phyloP scores from a whole-genome alignment of 805 yeast genomes.

The Sugiyamaella valdiviana region DNA sequence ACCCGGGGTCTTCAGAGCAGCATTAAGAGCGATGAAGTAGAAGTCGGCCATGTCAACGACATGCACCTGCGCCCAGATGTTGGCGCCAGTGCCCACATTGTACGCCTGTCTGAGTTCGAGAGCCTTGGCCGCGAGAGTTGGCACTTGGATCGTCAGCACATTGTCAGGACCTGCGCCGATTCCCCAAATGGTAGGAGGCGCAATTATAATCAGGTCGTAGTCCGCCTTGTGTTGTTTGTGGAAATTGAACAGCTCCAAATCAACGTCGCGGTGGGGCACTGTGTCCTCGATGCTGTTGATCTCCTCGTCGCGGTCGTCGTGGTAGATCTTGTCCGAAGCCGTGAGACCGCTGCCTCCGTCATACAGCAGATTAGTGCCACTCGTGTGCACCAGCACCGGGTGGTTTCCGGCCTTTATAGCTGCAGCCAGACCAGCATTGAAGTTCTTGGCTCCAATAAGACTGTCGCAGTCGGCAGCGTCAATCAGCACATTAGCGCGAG shows the following conservation, averaged over 20 bases:
- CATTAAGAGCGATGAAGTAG: conserved; percentile 8
- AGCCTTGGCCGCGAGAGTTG: conserved; percentile 10
- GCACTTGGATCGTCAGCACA: conserved; percentile 13
- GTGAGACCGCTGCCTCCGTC: conserved; percentile 13
- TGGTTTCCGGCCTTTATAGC: conserved; percentile 3
- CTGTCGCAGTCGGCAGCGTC: conserved; percentile 16
- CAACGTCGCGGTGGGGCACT: conserved; percentile 19
- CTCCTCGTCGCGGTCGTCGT: conserved; percentile 13
- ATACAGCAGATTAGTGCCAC: conserved; percentile 15
- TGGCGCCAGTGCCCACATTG: conserved; percentile 12
- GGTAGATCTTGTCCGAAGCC: conserved; percentile 7
- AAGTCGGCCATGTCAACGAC: conserved; percentile 17
- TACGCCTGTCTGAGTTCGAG: conserved; percentile 12
- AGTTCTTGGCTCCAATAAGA: conserved; percentile 8
- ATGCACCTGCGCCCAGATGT: conserved; percentile 17
- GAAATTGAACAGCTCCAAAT: conserved; percentile 8
- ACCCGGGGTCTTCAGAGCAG: conserved; percentile 7
- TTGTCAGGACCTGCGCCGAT: conserved; percentile 18
- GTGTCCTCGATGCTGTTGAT: conserved; percentile 14
- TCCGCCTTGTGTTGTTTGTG: conserved; percentile 6
- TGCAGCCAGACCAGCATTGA: conserved; percentile 9
- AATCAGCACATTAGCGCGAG: conserved; percentile 11
- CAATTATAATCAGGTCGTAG: conserved; percentile 12
- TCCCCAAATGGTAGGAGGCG: conserved; percentile 23
- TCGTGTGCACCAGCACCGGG: conserved; percentile 17